Conservation (phyloP, 148 eudicot species). For the Rhododendron simsii region DNA sequence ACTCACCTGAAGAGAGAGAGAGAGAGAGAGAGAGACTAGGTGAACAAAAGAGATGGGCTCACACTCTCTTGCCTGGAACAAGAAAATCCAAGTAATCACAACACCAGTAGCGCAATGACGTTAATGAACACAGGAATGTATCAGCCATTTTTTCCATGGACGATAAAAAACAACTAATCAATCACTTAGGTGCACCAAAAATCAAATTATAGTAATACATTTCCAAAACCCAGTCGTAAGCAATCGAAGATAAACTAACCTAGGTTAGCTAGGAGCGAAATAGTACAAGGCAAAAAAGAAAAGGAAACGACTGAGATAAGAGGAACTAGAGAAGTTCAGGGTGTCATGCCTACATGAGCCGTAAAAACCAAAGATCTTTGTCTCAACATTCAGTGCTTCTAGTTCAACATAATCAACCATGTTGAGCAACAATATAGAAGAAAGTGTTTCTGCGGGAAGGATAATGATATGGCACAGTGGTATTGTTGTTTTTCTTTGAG, state of each 20-base stretch:
- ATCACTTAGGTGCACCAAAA: background rate
- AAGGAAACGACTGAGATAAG: background rate
- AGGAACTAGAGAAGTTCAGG: background rate
- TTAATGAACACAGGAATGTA: background rate
- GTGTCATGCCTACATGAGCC: background rate
- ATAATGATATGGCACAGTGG: background rate
- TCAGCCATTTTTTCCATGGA: background rate
- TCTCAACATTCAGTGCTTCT: background rate
- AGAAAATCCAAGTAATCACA: background rate
- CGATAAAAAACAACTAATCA: background rate
- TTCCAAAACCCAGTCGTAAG: background rate
- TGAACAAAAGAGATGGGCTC: background rate
- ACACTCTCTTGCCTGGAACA: background rate
- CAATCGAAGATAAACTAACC: conserved; percentile 9
- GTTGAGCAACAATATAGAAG: background rate
- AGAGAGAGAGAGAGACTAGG: background rate
- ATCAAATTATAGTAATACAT: conserved; percentile 1
- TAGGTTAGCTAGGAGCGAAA: conserved; percentile 6
- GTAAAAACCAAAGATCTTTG: background rate
- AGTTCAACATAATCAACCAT: conserved; percentile 2
- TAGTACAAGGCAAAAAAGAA: background rate
- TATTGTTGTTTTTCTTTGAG: background rate
- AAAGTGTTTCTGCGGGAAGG: background rate
- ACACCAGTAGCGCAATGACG: background rate
- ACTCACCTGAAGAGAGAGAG: background rate